Conservation (phyloP, 768 basidiomycete genomes). For the Leccinum barrowsii region DNA sequence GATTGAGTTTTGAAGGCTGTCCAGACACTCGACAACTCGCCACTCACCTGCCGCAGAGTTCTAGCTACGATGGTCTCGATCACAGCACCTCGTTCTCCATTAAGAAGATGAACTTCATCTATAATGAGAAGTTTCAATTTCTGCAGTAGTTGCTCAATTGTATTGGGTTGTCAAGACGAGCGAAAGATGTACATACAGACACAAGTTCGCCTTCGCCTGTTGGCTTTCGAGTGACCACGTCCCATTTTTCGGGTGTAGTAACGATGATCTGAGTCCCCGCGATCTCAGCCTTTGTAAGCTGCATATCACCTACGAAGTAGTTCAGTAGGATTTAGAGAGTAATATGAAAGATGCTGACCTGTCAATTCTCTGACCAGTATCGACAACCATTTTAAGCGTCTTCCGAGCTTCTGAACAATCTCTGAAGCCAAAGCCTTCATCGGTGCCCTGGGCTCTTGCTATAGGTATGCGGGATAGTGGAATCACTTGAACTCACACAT, state of each 20-base stretch:
- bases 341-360: slow-evolving; percentile 40
- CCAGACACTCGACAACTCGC: neutral
- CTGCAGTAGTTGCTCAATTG: slow-evolving; percentile 37
- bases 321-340: neutral
- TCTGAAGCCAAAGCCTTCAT: slow-evolving; percentile 98
- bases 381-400: slow-evolving; percentile 82
- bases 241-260: slow-evolving; percentile 99
- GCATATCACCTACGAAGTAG: slow-evolving; percentile 74
- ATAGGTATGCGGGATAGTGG: neutral
- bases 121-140: slow-evolving; percentile 92
- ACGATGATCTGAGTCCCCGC: slow-evolving; percentile 96
- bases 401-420: slow-evolving; percentile 90
- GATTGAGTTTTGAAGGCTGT: neutral
- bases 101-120: slow-evolving; percentile 94
- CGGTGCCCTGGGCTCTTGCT: slow-evolving; percentile 60
- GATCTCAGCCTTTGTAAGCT: slow-evolving; percentile 90
- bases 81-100: slow-evolving; percentile 97
- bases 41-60: slow-evolving; percentile 76
- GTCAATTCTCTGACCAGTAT: slow-evolving; percentile 90
- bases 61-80: slow-evolving; percentile 98
- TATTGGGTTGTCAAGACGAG: neutral
- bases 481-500: slow-evolving; percentile 59
- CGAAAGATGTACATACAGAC: slow-evolving; percentile 51
- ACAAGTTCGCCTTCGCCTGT: slow-evolving; percentile 97
- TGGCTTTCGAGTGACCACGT: slow-evolving; percentile 96